Base-by-base conservation (phyloP, 2,329 filamentous ascomycete genomes). In the Xylariaceae sp. region DNA sequence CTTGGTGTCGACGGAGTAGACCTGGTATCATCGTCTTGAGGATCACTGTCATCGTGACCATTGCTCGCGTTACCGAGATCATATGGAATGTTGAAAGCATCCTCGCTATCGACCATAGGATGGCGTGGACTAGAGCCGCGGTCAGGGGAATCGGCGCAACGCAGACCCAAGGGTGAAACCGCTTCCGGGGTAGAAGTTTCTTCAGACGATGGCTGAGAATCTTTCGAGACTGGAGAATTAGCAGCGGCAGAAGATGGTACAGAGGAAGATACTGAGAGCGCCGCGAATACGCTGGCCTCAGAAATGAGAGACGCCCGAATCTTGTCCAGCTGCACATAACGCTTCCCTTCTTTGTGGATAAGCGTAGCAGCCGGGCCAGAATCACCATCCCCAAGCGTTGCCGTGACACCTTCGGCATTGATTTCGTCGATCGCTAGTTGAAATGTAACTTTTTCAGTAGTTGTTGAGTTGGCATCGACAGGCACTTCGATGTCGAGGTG, bases 281-380 rank as follows among this genome's bases (percentile, higher is more conserved):
- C 79, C 3, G 85, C 82, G 59, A 89, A 88, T 45, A 85, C 80
- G 51, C 84, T 85, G 15, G 85, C 83, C 65, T 90, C 86, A 2
- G 86, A 87, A 47, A 89, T 84, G 34, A 90, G 72, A 64, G 81
- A 82, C 11, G 85, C 87, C 18, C 82, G 81, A 37, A 90, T 82
- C 54, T 82, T 82, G 13, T 82, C 80, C n/a, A 90, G 74, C 13
- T 79, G 81, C 53, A 90, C 76, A 59, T 85, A 82, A 23, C 87
- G 80, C 70, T 88, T 89, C 18, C 86, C 87, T 60, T 86, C 77
- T 70, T 83, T 87, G 23, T 78, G 78, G 1, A 76, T 68, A 18
- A 78, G 74, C 18, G 68, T 67, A 0, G 78, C 72, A 4, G 66
- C 61, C 4, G 67, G 71, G 9, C 73, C 71, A 2, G 67, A 65